Conservation (phyloP, 257 asterid genomes). For the Orobanche coerulescens region DNA sequence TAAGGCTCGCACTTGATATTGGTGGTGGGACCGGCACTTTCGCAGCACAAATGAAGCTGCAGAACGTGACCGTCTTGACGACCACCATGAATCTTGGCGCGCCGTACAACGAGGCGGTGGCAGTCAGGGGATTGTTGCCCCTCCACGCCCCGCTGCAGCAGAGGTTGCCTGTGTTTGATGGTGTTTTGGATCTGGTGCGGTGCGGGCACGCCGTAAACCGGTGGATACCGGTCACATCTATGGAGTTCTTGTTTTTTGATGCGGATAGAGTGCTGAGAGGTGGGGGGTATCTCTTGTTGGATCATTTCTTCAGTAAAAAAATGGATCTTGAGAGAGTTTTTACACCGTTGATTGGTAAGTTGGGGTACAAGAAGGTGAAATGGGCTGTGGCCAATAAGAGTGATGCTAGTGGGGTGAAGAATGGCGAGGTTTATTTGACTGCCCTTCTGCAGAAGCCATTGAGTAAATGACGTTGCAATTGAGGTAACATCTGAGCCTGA, state of each 20-base stretch:
- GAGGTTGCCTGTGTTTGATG: slow-evolving; percentile 88
- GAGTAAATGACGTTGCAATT: slow-evolving; percentile 36
- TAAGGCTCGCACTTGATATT: slow-evolving; percentile 64
- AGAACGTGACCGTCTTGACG: slow-evolving; percentile 66
- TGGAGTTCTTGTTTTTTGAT: slow-evolving; percentile 86
- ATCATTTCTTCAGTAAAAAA: slow-evolving; percentile 76
- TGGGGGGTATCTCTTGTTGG: slow-evolving; percentile 83
- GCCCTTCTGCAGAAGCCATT: slow-evolving; percentile 91
- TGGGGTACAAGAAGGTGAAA: slow-evolving; percentile 90
- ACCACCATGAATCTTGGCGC: slow-evolving; percentile 90
- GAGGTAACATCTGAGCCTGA: slow-evolving; percentile 32
- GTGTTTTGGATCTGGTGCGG: slow-evolving; percentile 82
- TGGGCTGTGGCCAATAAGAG: slow-evolving; percentile 81
- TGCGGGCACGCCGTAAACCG: slow-evolving; percentile 88
- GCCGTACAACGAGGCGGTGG: slow-evolving; percentile 76
- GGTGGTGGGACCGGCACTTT: slow-evolving; percentile 96
- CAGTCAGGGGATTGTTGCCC: slow-evolving; percentile 78
- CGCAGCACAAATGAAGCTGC: slow-evolving; percentile 90
- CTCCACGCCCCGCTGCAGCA: slow-evolving; percentile 90
- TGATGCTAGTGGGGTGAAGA: slow-evolving; percentile 71
- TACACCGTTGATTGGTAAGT: slow-evolving; percentile 63
- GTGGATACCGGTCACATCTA: slow-evolving; percentile 65
- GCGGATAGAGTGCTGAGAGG: slow-evolving; percentile 85
- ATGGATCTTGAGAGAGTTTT: slow-evolving; percentile 75
- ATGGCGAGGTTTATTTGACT: slow-evolving; percentile 81